A percentile compares a stretch with the other conserved stretches of the same genome.
Evolutionary conservation across 805 yeast genomes (phyloP).

Genomic region (Lachancea sp.): DNA sequence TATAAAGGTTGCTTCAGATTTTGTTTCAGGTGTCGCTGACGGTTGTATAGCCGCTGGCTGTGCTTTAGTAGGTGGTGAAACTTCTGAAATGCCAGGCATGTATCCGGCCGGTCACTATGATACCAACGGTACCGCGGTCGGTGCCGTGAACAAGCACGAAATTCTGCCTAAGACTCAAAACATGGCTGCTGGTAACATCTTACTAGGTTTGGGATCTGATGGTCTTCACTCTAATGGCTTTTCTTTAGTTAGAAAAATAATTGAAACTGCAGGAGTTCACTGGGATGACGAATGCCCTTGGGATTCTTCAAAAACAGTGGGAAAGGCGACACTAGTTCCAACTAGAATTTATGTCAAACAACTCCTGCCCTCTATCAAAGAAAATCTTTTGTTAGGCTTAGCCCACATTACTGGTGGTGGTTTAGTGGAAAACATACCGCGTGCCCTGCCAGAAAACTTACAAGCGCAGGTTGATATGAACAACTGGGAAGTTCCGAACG

Average conservation of each 20-base stretch:
- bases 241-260: slow-evolving; percentile 86
- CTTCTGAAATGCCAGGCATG: slow-evolving; percentile 99
- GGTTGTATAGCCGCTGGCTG: slow-evolving; percentile 95
- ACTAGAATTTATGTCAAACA: slow-evolving; percentile 94
- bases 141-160: slow-evolving; percentile 76
- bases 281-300: slow-evolving; percentile 83
- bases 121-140: slow-evolving; percentile 97
- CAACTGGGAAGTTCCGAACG: slow-evolving; percentile 78
- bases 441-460: slow-evolving; percentile 78
- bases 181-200: slow-evolving; percentile 74
- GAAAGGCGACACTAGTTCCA: slow-evolving; percentile 81
- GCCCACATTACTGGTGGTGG: slow-evolving; percentile 99
- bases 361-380: slow-evolving; percentile 63
- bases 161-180: slow-evolving; percentile 64
- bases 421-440: slow-evolving; percentile 88
- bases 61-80: slow-evolving; percentile 98
- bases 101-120: slow-evolving; percentile 93
- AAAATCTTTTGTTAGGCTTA: slow-evolving; percentile 70
- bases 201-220: slow-evolving; percentile 81
- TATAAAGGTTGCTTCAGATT: slow-evolving; percentile 73
- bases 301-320: slow-evolving; percentile 64
- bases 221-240: slow-evolving; percentile 97
- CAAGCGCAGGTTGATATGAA: slow-evolving; percentile 75
- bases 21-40: slow-evolving; percentile 91
- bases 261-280: slow-evolving; percentile 65